Evolutionary conservation across 2,329 filamentous ascomycete genomes (phyloP).

Genomic region (Spiromastix sp.): DNA sequence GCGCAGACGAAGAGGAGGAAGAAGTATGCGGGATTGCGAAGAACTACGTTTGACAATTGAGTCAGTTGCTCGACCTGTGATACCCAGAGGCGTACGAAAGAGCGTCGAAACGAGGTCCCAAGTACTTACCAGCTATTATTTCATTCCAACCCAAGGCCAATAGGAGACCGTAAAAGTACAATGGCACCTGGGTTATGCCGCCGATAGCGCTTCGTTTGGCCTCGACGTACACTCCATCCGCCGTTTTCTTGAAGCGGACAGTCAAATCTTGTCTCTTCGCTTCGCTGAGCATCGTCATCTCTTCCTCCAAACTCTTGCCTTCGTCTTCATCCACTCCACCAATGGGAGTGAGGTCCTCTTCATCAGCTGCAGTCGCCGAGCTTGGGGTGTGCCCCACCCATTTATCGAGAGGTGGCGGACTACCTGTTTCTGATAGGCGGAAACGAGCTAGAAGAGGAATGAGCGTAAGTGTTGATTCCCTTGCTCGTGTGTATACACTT

Average conservation of each 20-base stretch:
- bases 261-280: constrained; percentile 83
- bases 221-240: constrained; percentile 95
- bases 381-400: constrained; percentile 74
- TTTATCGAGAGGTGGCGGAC: constrained; percentile 67
- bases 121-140: constrained; percentile 73
- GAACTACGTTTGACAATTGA: constrained; percentile 46
- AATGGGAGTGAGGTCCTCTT: constrained; percentile 80
- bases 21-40: constrained; percentile 90
- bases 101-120: too few species aligned
- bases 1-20: constrained; percentile 70
- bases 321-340: constrained; percentile 92
- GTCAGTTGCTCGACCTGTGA: neutral
- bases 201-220: constrained; percentile 95
- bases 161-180: constrained; percentile 88
- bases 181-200: constrained; percentile 81
- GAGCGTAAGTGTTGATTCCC: constrained; percentile 82
- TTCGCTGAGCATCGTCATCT: constrained; percentile 90
- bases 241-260: constrained; percentile 94
- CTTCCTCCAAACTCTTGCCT: constrained; percentile 87
- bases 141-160: constrained; percentile 98
- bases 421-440: constrained; percentile 61
- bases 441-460: constrained; percentile 85
- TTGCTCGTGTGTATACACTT: constrained; percentile 81
- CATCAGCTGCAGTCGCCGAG: constrained; percentile 68
- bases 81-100: too few species aligned